Base-by-base conservation (phyloP, 306 rosid genomes). In the Ormosia emarginata region DNA sequence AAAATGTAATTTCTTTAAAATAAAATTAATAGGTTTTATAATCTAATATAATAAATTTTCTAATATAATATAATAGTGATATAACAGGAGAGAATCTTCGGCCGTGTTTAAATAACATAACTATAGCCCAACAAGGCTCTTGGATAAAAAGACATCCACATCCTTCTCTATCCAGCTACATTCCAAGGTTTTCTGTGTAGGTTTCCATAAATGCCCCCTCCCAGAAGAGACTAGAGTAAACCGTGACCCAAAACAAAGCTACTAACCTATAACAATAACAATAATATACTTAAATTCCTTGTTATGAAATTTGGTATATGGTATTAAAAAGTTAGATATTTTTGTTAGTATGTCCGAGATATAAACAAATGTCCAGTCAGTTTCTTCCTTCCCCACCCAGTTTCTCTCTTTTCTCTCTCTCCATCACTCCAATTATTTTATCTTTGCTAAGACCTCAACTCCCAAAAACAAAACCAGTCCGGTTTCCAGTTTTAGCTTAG, bases 361-460 rank as follows among this genome's bases (percentile, higher is more conserved):
- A 55, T 67, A 74, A 50, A 61, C 65, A n/a, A 88, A 88, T 72
- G 86, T 80, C 39, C 71, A 65, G 84, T 80, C 86, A 82, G 78
- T 84, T 79, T 82, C 84, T 44, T 68, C 59, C 18, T 13, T 6
- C 70, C 85, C 78, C 82, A 71, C 77, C 77, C 68, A 9, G 32
- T 52, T 34, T 56, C 50, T 44, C 65, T 76, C 67, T 66, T 66
- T 58, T 68, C 49, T 41, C 49, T 69, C 71, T 75, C 73, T 75
- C 67, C 81, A 82, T 86, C 91, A 63, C 97, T 50, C 91, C 94
- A 90, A 90, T 90, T 91, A 93, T 93, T 93, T 89, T 77, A 84
- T 85, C 87, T 85, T 86, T 85, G 78, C 55, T 75, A 58, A 80
- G 83, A 82, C 79, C 87, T 88, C 89, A 81, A 80, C 84, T 82